Evolutionary conservation across 2,329 filamentous ascomycete genomes (phyloP).

Genomic region (Arthrobotrys entomopaga): DNA sequence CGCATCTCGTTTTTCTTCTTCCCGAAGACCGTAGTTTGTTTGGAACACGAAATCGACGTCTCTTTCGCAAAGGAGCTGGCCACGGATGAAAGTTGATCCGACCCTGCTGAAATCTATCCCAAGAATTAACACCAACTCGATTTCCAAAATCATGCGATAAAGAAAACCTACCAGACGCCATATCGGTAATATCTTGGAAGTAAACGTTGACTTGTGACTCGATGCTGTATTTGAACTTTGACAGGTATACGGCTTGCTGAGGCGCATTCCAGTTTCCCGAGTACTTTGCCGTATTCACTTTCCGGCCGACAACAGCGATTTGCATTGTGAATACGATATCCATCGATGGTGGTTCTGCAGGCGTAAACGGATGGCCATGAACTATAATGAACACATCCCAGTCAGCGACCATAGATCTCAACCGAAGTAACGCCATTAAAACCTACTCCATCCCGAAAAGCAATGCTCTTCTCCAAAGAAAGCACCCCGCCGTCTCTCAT

Average conservation of each 20-base stretch:
- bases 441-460: constrained; percentile 53
- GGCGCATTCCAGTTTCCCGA: constrained; percentile 33
- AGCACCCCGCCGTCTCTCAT: constrained; percentile 39
- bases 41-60: constrained; percentile 51
- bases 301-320: constrained; percentile 45
- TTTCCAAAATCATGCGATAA: too few species aligned
- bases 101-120: constrained; percentile 41
- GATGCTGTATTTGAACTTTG: constrained; percentile 51
- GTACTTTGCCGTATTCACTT: constrained; percentile 46
- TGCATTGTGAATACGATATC: constrained; percentile 54
- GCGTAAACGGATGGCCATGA: constrained; percentile 43
- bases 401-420: background rate
- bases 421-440: background rate
- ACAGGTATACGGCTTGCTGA: constrained; percentile 39
- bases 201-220: constrained; percentile 46
- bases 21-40: constrained; percentile 52
- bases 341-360: constrained; percentile 42
- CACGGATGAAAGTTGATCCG: constrained; percentile 40
- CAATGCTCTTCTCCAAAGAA: constrained; percentile 46
- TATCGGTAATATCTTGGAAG: constrained; percentile 53
- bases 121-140: too few species aligned
- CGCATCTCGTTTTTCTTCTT: constrained; percentile 50
- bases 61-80: constrained; percentile 47
- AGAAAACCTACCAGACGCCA: constrained; percentile 35
- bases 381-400: constrained; percentile 20